Percentiles rank a stretch among this genome's conserved stretches.
Evolutionary conservation across 345 rosid species (phyloP).

Genomic region (Sisymbrium irio): DNA sequence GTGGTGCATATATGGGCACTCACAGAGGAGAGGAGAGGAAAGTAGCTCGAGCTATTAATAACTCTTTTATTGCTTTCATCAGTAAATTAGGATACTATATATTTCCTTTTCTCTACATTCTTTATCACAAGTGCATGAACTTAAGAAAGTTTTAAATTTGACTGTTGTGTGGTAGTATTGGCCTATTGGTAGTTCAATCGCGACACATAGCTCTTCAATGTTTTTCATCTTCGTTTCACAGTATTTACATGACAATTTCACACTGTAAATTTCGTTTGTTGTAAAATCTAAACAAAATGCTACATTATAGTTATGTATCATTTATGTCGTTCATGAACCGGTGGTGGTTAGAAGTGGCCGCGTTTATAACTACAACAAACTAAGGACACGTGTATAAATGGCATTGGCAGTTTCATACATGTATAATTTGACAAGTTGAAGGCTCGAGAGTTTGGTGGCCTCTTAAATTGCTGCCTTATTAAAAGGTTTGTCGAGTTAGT

Average conservation of each 20-base stretch:
- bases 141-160: not conserved
- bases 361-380: slow-evolving; percentile 11
- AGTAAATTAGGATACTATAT: not conserved
- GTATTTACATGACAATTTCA: not conserved
- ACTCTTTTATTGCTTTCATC: slow-evolving; percentile 5
- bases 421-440: not conserved
- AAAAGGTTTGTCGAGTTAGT: not conserved
- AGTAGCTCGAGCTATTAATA: slow-evolving; percentile 21
- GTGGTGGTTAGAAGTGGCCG: slow-evolving; percentile 15
- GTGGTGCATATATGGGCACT: slow-evolving; percentile 17
- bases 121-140: not conserved
- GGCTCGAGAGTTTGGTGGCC: slow-evolving; percentile 19
- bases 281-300: not conserved
- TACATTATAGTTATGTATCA: not conserved
- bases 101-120: not conserved
- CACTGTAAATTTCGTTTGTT: not conserved
- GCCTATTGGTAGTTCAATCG: no score
- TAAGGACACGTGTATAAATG: not conserved
- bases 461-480: not conserved
- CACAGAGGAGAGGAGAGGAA: not conserved
- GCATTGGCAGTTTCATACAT: not conserved
- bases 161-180: no score
- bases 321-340: slow-evolving; percentile 5
- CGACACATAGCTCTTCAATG: not conserved
- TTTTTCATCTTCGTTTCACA: not conserved